These are phyloP conservation scores for Gossypium anomalum DNA, from an alignment of 345 rosid genomes.

Conservation along the genomic window DNA sequence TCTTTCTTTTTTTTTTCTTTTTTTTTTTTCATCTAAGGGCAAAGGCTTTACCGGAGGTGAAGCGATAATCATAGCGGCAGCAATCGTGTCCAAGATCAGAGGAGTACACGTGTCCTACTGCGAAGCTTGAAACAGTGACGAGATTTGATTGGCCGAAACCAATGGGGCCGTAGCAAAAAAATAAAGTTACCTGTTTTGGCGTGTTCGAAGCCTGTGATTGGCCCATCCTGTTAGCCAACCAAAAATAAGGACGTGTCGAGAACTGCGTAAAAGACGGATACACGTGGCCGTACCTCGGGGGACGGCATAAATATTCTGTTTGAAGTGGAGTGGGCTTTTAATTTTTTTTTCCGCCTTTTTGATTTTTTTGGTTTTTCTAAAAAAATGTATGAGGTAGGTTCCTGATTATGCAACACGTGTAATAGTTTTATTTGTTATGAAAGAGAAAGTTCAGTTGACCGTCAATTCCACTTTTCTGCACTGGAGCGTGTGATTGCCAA, in stretches of 20 bases:
- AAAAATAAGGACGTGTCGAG: not conserved
- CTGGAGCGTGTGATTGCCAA: not conserved
- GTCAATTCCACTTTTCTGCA: not conserved
- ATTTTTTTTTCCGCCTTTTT: not conserved
- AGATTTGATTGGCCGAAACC: not conserved
- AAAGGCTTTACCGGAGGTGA: slow-evolving; percentile 11
- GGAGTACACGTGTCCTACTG: not conserved
- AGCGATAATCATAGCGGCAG: slow-evolving; percentile 17
- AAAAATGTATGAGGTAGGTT: not conserved
- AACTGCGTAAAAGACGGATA: not conserved
- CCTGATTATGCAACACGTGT: not conserved
- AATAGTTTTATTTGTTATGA: not conserved
- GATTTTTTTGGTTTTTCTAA: not conserved
- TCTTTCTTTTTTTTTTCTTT: too few species aligned
- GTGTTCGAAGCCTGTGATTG: slow-evolving; percentile 2
- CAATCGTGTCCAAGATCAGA: not conserved
- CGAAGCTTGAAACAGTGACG: slow-evolving; percentile 3
- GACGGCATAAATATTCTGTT: slow-evolving; percentile 11
- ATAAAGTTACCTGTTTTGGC: not conserved
- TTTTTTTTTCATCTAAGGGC: not conserved
- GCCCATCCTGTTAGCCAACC: not conserved
- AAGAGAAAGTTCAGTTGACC: not conserved
- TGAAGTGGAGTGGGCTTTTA: slow-evolving; percentile 13
- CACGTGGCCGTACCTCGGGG: slow-evolving; percentile 19
- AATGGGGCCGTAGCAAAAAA: not conserved